Evolutionary conservation across 352 stramenopile species (phyloP).

Genomic region (Thraustotheca clavata): DNA sequence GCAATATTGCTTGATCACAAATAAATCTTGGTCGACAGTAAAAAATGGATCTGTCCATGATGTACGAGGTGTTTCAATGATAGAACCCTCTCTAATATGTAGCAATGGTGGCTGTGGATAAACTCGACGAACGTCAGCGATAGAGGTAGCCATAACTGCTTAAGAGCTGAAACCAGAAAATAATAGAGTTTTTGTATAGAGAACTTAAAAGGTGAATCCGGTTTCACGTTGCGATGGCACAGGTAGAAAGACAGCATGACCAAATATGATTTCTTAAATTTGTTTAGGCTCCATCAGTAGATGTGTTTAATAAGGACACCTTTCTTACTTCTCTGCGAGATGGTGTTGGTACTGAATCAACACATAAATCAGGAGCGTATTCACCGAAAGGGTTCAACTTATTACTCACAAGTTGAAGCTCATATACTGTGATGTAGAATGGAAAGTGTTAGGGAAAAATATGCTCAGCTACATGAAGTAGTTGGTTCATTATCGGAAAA

Average conservation of each 20-base stretch:
- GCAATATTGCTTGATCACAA: slow-evolving; percentile 47
- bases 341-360: slow-evolving; percentile 23
- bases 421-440: slow-evolving; percentile 34
- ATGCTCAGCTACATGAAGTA: slow-evolving; percentile 70
- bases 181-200: background rate
- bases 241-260: too few relatives aligned
- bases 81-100: background rate
- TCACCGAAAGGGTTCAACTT: slow-evolving; percentile 5
- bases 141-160: background rate
- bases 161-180: background rate
- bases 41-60: slow-evolving; percentile 32
- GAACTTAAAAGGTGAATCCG: background rate
- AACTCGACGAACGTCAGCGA: background rate
- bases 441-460: slow-evolving; percentile 62
- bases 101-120: background rate
- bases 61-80: slow-evolving; percentile 23
- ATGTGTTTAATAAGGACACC: slow-evolving; percentile 74
- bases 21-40: slow-evolving; percentile 43
- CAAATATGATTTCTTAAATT: background rate
- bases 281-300: slow-evolving; percentile 7
- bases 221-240: background rate
- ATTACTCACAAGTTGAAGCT: background rate
- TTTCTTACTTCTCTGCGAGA: slow-evolving; percentile 67
- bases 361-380: background rate
- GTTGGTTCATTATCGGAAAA: slow-evolving; percentile 80